These are phyloP conservation scores for Lipomyces yamanashiensis DNA, from an alignment of 805 yeast species.

Conservation along the genomic window DNA sequence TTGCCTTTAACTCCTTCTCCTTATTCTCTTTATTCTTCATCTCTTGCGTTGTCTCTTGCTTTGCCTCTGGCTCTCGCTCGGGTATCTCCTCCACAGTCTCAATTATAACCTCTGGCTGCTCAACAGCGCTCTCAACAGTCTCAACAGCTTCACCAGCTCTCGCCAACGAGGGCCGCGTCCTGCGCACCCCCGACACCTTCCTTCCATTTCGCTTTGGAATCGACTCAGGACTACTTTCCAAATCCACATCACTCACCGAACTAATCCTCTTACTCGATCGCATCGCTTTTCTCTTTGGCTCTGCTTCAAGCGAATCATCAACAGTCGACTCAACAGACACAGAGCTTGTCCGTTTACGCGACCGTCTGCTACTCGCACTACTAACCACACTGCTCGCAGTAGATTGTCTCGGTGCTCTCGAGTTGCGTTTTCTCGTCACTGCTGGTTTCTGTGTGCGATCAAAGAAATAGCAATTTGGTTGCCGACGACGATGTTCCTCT, in stretches of 20 bases:
- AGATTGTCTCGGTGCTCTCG: slow-evolving; percentile 22
- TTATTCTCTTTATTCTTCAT: no score
- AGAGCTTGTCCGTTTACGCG: slow-evolving; percentile 29
- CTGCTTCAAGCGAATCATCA: slow-evolving; percentile 11
- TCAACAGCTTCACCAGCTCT: background rate
- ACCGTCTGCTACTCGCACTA: background rate
- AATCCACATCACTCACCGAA: slow-evolving; percentile 6
- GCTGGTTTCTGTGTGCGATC: slow-evolving; percentile 26
- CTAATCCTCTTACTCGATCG: slow-evolving; percentile 15
- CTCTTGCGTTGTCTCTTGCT: background rate
- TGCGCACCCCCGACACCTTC: slow-evolving; percentile 1
- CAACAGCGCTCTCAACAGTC: background rate
- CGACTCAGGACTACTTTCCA: background rate
- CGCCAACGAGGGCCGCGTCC: background rate
- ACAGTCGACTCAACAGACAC: slow-evolving; percentile 1
- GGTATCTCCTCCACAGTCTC: background rate
- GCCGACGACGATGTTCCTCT: slow-evolving; percentile 57
- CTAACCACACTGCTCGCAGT: slow-evolving; percentile 4
- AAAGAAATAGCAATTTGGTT: slow-evolving; percentile 52
- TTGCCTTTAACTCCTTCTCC: background rate
- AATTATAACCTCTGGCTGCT: background rate
- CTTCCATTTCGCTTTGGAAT: background rate
- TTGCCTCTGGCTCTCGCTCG: background rate
- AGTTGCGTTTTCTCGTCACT: slow-evolving; percentile 13
- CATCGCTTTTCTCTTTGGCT: slow-evolving; percentile 21